These are phyloP conservation scores for Fistulifera solaris DNA, from an alignment of 108 stramenopile genomes.

Conservation along the genomic window DNA sequence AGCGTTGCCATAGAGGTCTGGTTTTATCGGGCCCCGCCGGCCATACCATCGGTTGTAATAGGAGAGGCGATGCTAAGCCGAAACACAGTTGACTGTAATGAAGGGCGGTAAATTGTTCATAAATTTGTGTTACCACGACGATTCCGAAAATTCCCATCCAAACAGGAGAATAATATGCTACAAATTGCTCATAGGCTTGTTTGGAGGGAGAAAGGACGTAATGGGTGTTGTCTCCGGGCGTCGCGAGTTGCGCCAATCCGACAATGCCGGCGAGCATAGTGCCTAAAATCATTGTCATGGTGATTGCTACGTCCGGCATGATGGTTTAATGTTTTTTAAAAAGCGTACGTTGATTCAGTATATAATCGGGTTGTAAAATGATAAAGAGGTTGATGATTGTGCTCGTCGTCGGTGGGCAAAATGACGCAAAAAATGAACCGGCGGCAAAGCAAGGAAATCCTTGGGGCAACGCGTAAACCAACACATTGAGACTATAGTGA, in stretches of 20 bases:
- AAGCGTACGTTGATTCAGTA: too few species aligned
- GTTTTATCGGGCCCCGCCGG: constrained; percentile 61
- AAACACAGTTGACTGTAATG: constrained; percentile 64
- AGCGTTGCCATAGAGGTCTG: constrained; percentile 64
- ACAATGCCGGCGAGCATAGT: constrained; percentile 59
- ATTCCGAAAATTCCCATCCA: constrained; percentile 76
- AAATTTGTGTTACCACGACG: constrained; percentile 71
- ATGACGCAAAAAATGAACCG: too few species aligned
- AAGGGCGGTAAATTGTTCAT: constrained; percentile 74
- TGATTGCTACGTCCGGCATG: constrained; percentile 19
- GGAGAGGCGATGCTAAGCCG: constrained; percentile 69
- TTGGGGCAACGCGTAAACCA: too few species aligned
- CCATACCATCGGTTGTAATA: constrained; percentile 74
- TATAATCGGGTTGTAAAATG: too few species aligned
- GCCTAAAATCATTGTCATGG: constrained; percentile 54
- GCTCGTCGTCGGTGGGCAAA: too few species aligned
- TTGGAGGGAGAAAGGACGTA: constrained; percentile 49
- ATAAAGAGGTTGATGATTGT: too few species aligned
- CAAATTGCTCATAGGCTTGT: constrained; percentile 71
- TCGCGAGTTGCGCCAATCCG: constrained; percentile 18
- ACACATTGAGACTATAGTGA: too few species aligned
- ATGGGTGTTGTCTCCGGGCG: constrained; percentile 7
- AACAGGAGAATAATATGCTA: constrained; percentile 60
- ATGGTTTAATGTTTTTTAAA: too few species aligned
- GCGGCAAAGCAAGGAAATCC: too few species aligned